Conservation (phyloP, 2,329 filamentous ascomycete species). For the Piedraia hortae region DNA sequence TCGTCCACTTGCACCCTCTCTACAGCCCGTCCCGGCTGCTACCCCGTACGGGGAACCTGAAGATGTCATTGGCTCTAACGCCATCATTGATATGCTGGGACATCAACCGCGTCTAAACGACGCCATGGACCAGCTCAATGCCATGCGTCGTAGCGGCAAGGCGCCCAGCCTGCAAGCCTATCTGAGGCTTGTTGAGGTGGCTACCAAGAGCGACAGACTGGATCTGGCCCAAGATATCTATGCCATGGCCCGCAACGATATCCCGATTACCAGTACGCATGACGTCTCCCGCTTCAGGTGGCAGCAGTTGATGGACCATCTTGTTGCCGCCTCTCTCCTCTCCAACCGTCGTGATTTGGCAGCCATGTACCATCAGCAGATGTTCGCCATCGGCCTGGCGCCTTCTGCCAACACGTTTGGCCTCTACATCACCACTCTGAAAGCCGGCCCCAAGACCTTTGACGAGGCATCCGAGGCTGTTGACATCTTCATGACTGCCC, state of each 20-base stretch:
- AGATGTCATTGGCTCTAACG: slow-evolving; percentile 75
- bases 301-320: slow-evolving; percentile 86
- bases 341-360: slow-evolving; percentile 57
- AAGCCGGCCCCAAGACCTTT: slow-evolving; percentile 90
- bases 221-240: slow-evolving; percentile 66
- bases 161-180: slow-evolving; percentile 93
- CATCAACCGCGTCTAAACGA: slow-evolving; percentile 46
- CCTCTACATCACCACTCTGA: slow-evolving; percentile 95
- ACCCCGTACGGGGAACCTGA: slow-evolving; percentile 61
- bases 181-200: slow-evolving; percentile 75
- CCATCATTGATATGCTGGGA: slow-evolving; percentile 76
- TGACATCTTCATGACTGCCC: slow-evolving; percentile 87
- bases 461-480: slow-evolving; percentile 92
- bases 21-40: slow-evolving; percentile 23
- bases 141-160: slow-evolving; percentile 74
- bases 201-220: slow-evolving; percentile 63
- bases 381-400: slow-evolving; percentile 67
- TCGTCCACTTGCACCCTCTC: slow-evolving; percentile 17
- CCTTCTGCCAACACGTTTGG: slow-evolving; percentile 95
- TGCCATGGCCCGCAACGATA: slow-evolving; percentile 64
- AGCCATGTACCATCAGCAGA: slow-evolving; percentile 68
- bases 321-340: slow-evolving; percentile 77
- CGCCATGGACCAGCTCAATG: slow-evolving; percentile 58
- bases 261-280: slow-evolving; percentile 63
- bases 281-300: slow-evolving; percentile 77